phyloP scores from a whole-genome alignment of 768 basidiomycete species.

The Favolaschia claudopus region DNA sequence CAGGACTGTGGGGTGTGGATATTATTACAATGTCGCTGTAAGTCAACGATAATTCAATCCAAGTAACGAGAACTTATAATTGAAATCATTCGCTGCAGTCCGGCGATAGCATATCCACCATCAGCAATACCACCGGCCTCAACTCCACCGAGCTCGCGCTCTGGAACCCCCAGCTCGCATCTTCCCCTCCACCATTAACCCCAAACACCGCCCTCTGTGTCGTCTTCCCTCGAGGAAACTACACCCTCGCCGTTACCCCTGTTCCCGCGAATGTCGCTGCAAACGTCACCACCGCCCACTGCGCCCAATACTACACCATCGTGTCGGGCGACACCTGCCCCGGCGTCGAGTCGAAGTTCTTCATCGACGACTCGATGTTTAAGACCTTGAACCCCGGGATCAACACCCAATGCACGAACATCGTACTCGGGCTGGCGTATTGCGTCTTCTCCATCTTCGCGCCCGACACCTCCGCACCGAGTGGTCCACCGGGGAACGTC shows the following conservation, averaged over 20 bases:
- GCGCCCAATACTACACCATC: slow-evolving; percentile 22
- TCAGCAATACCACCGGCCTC: slow-evolving; percentile 20
- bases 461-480: neutral
- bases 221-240: slow-evolving; percentile 32
- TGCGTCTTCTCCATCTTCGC: slow-evolving; percentile 16
- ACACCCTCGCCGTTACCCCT: slow-evolving; percentile 24
- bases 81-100: slow-evolving; percentile 3
- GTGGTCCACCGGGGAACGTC: neutral
- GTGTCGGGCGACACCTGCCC: slow-evolving; percentile 25
- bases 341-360: slow-evolving; percentile 19
- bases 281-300: slow-evolving; percentile 16
- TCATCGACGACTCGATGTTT: slow-evolving; percentile 22
- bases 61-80: no score
- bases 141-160: slow-evolving; percentile 20
- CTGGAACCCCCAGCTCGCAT: slow-evolving; percentile 31
- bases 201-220: slow-evolving; percentile 29
- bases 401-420: slow-evolving; percentile 25
- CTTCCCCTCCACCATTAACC: slow-evolving; percentile 15
- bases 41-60: neutral
- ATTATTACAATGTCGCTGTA: slow-evolving; percentile 24
- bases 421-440: slow-evolving; percentile 22
- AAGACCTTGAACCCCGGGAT: slow-evolving; percentile 24
- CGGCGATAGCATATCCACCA: slow-evolving; percentile 25
- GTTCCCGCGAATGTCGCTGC: slow-evolving; percentile 28
- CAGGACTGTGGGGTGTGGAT: slow-evolving; percentile 27